A percentile compares a stretch with the other conserved stretches of the same genome.
Conservation (phyloP, 1,139 yeast genomes). For the Saccharomycopsis hybrid region DNA sequence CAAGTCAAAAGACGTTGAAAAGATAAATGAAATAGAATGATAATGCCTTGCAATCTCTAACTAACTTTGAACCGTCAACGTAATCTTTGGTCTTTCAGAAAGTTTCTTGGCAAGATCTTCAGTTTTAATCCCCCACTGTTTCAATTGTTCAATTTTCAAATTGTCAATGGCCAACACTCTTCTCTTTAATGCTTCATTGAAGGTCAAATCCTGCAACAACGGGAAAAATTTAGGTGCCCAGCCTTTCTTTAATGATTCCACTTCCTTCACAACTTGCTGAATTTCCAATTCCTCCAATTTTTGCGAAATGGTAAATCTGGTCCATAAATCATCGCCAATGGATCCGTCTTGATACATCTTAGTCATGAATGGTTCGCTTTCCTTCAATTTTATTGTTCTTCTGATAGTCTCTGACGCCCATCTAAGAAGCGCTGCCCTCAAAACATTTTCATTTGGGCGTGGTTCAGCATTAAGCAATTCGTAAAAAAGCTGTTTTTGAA, state of each 20-base stretch:
- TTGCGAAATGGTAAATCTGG: slow-evolving; percentile 70
- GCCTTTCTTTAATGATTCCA: slow-evolving; percentile 64
- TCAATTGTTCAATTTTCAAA: slow-evolving; percentile 42
- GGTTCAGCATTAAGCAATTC: slow-evolving; percentile 50
- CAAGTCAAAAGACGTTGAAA: no score
- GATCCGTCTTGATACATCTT: slow-evolving; percentile 80
- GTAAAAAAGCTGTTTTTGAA: slow-evolving; percentile 57
- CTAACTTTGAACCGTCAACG: background rate
- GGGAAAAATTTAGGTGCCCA: slow-evolving; percentile 78
- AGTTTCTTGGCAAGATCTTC: slow-evolving; percentile 22
- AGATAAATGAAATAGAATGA: no score
- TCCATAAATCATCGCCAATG: slow-evolving; percentile 83
- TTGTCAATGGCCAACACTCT: slow-evolving; percentile 61
- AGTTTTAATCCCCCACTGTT: slow-evolving; percentile 43
- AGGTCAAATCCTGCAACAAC: slow-evolving; percentile 81
- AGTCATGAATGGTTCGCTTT: slow-evolving; percentile 50
- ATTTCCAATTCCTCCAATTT: slow-evolving; percentile 78
- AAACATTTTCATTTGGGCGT: slow-evolving; percentile 71
- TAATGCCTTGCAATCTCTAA: no score
- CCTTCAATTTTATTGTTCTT: slow-evolving; percentile 77
- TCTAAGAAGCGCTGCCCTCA: slow-evolving; percentile 82
- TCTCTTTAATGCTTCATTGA: slow-evolving; percentile 84
- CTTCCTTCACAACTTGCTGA: slow-evolving; percentile 70
- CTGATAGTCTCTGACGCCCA: slow-evolving; percentile 84
- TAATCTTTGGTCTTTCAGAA: slow-evolving; percentile 11